Evolutionary conservation across 345 rosid species (phyloP), one percentile per base, ranked within the genome.

Genomic region (Citrus maxima): DNA sequence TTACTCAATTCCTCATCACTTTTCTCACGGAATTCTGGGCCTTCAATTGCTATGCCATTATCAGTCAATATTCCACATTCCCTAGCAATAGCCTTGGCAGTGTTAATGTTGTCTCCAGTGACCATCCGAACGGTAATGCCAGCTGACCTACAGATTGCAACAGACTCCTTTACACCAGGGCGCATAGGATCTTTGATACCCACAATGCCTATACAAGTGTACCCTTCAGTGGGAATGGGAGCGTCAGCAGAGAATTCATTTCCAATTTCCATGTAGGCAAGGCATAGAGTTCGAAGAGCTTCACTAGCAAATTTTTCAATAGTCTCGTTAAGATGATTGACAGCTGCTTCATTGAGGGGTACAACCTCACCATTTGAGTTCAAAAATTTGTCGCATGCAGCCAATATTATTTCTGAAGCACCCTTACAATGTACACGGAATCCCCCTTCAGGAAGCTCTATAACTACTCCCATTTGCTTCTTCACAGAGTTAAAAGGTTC

Each of bases 271-370:
- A 85, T 34, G 82, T 88, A 93, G 74, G 95, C 96, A 18, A 95
- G 93, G 88, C 99, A 95, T 77, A 95, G 89, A 73, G 99, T 93
- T 84, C 99, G 93, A 64, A 95, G 96, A 77, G 98, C 92, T 87
- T 93, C 99, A 82, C 86, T 80, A 59, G 99, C 97, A 88, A 95
- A 95, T 71, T 77, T 73, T 79, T 93, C 95, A 7, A 95, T 93
- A 49, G 84, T 83, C 74, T 84, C 77, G 61, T 83, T 83, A 38
- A 93, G 83, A 85, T 86, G 81, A 75, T 65, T 84, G 67, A 58
- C 34, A 7, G 90, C 84, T 72, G 77, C 82, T 81, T 88, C 88
- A 85, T 90, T 88, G 49, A 95, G 91, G 49, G 93, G 90, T 89
- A 84, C 91, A 82, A 90, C 88, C 54, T 90, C 89, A 61, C 98